Conservation (phyloP, 495 filamentous ascomycete species). For the Neurospora sp. region DNA sequence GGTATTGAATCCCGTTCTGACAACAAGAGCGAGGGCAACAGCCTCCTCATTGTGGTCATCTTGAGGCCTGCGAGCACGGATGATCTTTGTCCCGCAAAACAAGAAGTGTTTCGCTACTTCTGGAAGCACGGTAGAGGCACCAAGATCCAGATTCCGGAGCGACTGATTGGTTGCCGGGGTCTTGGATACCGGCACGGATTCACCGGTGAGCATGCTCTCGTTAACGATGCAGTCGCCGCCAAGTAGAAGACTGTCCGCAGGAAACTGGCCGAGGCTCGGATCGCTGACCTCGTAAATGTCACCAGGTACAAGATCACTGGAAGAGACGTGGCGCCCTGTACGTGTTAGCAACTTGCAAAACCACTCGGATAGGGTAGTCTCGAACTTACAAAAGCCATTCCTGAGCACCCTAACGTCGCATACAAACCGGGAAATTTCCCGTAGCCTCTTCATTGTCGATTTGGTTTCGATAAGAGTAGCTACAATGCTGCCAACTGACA, state of each 20-base stretch:
- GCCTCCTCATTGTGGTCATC: constrained; percentile 76
- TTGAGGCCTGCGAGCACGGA: constrained; percentile 80
- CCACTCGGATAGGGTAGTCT: neutral
- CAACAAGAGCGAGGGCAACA: constrained; percentile 82
- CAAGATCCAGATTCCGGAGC: constrained; percentile 60
- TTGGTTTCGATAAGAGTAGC: constrained; percentile 85
- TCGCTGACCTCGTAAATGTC: constrained; percentile 98
- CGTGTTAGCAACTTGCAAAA: constrained; percentile 15
- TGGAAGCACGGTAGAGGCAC: constrained; percentile 66
- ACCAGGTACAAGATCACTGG: constrained; percentile 83
- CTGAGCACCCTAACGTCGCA: constrained; percentile 90
- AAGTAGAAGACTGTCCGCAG: constrained; percentile 84
- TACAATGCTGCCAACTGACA: constrained; percentile 84
- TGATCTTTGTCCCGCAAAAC: constrained; percentile 91
- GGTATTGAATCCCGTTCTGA: constrained; percentile 91
- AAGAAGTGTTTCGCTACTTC: constrained; percentile 79
- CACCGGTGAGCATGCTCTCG: constrained; percentile 98
- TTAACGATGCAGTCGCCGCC: constrained; percentile 98
- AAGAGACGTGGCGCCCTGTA: constrained; percentile 74
- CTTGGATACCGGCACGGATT: constrained; percentile 96
- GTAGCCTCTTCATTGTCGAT: constrained; percentile 83
- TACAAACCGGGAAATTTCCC: constrained; percentile 88
- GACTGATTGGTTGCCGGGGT: constrained; percentile 75
- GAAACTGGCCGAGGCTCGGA: constrained; percentile 85
- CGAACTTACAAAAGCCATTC: constrained; percentile 81